Evolutionary conservation across 148 eudicot genomes (phyloP).

Genomic region (Persicaria tinctoria): DNA sequence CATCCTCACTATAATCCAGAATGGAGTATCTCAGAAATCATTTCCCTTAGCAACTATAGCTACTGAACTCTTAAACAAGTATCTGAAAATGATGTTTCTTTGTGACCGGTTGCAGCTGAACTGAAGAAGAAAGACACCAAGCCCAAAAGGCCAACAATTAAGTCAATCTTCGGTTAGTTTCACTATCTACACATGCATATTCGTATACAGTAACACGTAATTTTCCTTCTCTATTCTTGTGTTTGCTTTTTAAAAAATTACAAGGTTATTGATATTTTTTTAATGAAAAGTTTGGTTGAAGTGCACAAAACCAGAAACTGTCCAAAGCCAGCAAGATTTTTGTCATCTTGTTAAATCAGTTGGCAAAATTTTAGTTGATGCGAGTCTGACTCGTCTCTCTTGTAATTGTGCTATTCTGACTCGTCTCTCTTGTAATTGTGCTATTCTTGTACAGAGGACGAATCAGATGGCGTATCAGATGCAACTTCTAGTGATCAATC

Average conservation of each 20-base stretch:
- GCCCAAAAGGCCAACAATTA: conserved; percentile 84
- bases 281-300: background rate
- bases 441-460: conserved; percentile 52
- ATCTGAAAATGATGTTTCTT: conserved; percentile 3
- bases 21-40: background rate
- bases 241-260: background rate
- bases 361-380: background rate
- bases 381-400: background rate
- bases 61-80: background rate
- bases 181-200: background rate
- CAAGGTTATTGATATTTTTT: background rate
- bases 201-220: background rate
- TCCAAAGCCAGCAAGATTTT: background rate
- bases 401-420: background rate
- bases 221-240: background rate
- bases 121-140: conserved; percentile 81
- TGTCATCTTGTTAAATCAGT: background rate
- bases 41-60: background rate
- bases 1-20: background rate
- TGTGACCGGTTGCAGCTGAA: conserved; percentile 60
- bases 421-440: background rate
- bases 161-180: conserved; percentile 80
- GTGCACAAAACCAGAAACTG: background rate
- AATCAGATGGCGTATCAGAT: conserved; percentile 55
- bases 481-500: conserved; percentile 34